Evolutionary conservation across 1,284 basidiomycete species (phyloP).

Genomic region (Moniliophthora roreri): DNA sequence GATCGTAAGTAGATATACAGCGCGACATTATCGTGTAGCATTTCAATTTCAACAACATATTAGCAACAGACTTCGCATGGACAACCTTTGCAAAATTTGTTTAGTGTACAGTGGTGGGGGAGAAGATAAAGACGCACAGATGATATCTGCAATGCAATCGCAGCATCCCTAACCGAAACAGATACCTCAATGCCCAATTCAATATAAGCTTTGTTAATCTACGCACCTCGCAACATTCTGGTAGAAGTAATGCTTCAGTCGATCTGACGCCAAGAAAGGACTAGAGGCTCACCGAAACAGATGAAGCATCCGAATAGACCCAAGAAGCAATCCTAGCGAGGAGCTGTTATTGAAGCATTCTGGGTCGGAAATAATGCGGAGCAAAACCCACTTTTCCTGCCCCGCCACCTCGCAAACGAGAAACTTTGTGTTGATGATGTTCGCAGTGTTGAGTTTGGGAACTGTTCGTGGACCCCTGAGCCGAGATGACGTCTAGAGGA

Average conservation of each 20-base stretch:
- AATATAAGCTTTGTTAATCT: background rate
- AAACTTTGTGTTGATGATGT: constrained; percentile 37
- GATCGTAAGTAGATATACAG: no score
- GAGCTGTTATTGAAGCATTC: constrained; percentile 2
- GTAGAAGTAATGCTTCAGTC: background rate
- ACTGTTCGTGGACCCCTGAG: constrained; percentile 23
- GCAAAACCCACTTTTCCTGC: constrained; percentile 49
- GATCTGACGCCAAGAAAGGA: background rate
- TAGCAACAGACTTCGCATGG: constrained; percentile 52
- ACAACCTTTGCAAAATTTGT: constrained; percentile 34
- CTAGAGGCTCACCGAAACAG: constrained; percentile 52
- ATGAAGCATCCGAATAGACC: constrained; percentile 60
- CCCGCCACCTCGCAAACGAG: constrained; percentile 60
- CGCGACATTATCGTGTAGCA: no score
- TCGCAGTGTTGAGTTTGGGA: constrained; percentile 22
- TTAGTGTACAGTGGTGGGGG: background rate
- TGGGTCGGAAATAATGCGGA: background rate
- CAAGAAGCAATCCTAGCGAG: constrained; percentile 57
- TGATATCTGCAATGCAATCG: constrained; percentile 44
- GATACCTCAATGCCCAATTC: background rate
- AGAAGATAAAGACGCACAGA: constrained; percentile 35
- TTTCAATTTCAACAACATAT: constrained; percentile 5
- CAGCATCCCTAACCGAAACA: constrained; percentile 38
- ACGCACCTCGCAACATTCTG: constrained; percentile 48
- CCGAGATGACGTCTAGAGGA: constrained; percentile 32